These are phyloP conservation scores for Nicotiana benthamiana DNA, from an alignment of 257 asterid species.

Conservation along the genomic window DNA sequence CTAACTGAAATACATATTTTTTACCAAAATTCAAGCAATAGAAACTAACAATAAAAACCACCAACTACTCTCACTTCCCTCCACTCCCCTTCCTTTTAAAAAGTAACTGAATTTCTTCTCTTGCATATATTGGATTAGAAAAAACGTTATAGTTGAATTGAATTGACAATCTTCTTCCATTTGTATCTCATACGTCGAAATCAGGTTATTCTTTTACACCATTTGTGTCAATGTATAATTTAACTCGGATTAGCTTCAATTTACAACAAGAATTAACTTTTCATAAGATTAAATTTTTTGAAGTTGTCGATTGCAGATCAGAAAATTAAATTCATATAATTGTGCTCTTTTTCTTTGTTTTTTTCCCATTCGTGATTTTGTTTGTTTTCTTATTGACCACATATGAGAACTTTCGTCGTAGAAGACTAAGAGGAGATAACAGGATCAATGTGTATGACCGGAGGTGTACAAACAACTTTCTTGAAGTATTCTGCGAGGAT, in stretches of 20 bases:
- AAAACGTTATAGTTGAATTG: too few species aligned
- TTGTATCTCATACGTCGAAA: constrained; percentile 51
- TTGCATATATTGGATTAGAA: too few species aligned
- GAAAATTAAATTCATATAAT: too few species aligned
- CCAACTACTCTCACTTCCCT: too few species aligned
- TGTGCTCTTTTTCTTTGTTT: not conserved
- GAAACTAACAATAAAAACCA: too few species aligned
- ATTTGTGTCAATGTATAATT: not conserved
- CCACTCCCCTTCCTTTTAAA: too few species aligned
- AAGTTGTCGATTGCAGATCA: too few species aligned
- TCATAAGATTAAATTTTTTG: too few species aligned
- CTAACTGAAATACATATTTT: too few species aligned
- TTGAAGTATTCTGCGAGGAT: constrained; percentile 35
- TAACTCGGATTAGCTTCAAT: not conserved
- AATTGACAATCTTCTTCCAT: too few species aligned
- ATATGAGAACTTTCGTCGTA: constrained; percentile 51
- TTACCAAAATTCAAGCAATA: too few species aligned
- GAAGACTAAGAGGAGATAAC: constrained; percentile 22
- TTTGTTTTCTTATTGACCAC: constrained; percentile 41
- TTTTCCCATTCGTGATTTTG: not conserved
- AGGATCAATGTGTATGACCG: constrained; percentile 33
- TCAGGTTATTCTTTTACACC: constrained; percentile 39
- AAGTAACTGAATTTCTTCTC: too few species aligned
- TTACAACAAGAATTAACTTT: not conserved
- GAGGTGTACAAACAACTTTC: constrained; percentile 29